Base-by-base conservation (phyloP, 495 filamentous ascomycete genomes). In the Aspergillus olivimuriae region DNA sequence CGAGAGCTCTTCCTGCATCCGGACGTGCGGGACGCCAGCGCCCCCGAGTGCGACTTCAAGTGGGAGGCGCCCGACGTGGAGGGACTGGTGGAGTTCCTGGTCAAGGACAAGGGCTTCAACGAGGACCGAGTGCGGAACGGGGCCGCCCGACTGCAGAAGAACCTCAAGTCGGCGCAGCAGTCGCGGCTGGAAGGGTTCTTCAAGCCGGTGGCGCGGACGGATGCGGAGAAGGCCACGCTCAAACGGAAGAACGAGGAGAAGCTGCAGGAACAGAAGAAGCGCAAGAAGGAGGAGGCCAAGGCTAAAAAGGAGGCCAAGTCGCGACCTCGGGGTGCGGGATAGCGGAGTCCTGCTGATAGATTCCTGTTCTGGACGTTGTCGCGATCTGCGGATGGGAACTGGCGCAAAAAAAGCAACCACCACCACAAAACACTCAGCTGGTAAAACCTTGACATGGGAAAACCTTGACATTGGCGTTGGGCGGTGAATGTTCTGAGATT, bases 181-280 rank as follows among this genome's bases (percentile, higher is more conserved):
- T 80, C 84, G 3, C 79, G 92, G 20, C 65, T 99, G n/a, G 89
- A 95, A 56, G 91, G 94, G 11, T 99, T 99, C 69, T 99, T 99
- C 77, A 95, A 95, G 66, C 82, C 87, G 10, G 63, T 94, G n/a
- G 84, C 86, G 34, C 90, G 86, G 69, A 88, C 89, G 2, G 83
- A 87, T 10, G 83, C 82, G 41, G 83, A 97, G 68, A 82, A 90
- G 53, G 81, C 80, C 41, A 78, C 48, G 32, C 67, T 94, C 55
- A 96, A 98, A 77, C 76, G 92, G 56, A 98, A 96, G 73, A 80
- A 90, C 23, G 91, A 95, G 36, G 83, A 86, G 67, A 92, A 95
- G 68, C 65, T 83, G 22, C 86, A 84, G 48, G 84, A 86, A 52
- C 88, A 87, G 64, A 95, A 91, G 71, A 94, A 94, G 74, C 91